These are phyloP conservation scores for Bipolaris sorokiniana DNA, from an alignment of 2,329 filamentous ascomycete species.

Conservation along the genomic window DNA sequence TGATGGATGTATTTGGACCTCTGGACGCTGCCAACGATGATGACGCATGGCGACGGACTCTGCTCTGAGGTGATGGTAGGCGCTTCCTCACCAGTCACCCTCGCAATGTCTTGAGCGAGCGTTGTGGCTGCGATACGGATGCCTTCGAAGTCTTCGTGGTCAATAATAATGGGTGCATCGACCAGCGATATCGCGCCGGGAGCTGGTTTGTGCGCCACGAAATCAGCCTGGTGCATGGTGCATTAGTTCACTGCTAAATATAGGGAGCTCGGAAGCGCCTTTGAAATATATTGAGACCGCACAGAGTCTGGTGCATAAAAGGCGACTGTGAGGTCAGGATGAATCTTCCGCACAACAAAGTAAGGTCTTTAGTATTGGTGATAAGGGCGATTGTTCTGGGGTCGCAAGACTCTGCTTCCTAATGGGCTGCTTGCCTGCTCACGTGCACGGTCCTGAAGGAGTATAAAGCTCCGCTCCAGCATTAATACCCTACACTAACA, in stretches of 20 bases:
- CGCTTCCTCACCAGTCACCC: neutral
- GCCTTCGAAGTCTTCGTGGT: neutral
- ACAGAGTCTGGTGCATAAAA: neutral
- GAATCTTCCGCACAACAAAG: neutral
- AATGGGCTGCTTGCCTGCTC: conserved; percentile 41
- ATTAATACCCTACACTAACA: neutral
- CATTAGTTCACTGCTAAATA: neutral
- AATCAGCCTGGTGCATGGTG: neutral
- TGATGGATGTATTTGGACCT: neutral
- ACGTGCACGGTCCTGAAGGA: neutral
- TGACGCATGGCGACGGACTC: neutral
- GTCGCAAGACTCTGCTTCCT: neutral
- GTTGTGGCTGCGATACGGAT: neutral
- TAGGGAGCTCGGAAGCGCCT: neutral
- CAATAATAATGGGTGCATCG: neutral
- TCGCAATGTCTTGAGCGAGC: neutral
- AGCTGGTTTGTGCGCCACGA: neutral
- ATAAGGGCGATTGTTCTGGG: neutral
- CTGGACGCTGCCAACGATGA: neutral
- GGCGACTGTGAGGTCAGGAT: neutral
- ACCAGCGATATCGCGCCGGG: neutral
- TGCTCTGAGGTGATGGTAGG: neutral
- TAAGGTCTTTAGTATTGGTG: neutral
- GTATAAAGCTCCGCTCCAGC: neutral
- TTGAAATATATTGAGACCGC: neutral